phyloP scores from a whole-genome alignment of 345 rosid species.

The Pugionium cornutum region DNA sequence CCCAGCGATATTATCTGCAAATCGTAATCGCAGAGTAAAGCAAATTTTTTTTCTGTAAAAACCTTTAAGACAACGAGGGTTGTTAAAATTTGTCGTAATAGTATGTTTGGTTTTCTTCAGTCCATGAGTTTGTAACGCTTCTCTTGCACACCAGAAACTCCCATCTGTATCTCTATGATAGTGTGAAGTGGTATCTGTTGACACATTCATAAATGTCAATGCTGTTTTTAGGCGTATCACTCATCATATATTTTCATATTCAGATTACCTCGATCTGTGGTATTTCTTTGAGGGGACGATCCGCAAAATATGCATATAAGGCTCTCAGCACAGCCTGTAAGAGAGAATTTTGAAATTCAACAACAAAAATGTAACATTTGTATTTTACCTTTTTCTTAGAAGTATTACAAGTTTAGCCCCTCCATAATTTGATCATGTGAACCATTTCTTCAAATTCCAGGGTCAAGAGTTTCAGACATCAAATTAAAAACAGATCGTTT shows the following conservation, averaged over 20 bases:
- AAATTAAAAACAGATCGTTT: not conserved
- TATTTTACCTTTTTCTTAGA: not conserved
- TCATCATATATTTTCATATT: not conserved
- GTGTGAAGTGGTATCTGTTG: slow-evolving; percentile 95
- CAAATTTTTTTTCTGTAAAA: not conserved
- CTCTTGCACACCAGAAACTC: slow-evolving; percentile 98
- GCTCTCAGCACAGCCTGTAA: slow-evolving; percentile 96
- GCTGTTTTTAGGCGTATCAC: not conserved
- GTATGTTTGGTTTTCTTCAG: slow-evolving; percentile 34
- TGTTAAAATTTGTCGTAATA: not conserved
- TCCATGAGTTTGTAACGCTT: slow-evolving; percentile 99
- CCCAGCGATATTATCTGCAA: slow-evolving; percentile 25
- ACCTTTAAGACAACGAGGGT: not conserved
- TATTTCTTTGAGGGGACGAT: slow-evolving; percentile 93
- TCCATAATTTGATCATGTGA: slow-evolving; percentile 14
- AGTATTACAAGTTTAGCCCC: not conserved
- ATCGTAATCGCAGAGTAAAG: slow-evolving; percentile 17
- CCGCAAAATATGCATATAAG: slow-evolving; percentile 98
- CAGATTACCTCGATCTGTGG: slow-evolving; percentile 88
- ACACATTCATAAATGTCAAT: slow-evolving; percentile 12
- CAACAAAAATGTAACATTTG: not conserved
- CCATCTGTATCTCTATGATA: slow-evolving; percentile 99
- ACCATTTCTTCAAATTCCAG: slow-evolving; percentile 1
- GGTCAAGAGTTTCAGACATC: not conserved
- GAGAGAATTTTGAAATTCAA: not conserved